A percentile compares a stretch with the other conserved stretches of the same genome.
phyloP scores from a whole-genome alignment of 306 rosid genomes.

The Prunus mira region DNA sequence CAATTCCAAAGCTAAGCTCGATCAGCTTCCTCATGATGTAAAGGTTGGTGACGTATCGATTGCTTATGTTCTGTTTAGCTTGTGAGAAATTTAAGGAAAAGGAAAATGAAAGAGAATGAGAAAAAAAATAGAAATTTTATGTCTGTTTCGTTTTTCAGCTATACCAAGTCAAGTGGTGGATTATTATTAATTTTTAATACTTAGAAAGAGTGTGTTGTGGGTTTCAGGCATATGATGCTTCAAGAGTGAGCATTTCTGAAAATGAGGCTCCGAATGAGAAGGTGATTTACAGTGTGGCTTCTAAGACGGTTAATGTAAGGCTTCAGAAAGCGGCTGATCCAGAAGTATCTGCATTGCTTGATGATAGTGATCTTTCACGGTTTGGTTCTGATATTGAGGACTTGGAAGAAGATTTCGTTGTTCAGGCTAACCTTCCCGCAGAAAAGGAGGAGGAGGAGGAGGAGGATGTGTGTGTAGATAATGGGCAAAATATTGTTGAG shows the following conservation, averaged over 20 bases:
- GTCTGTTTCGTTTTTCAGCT: background rate
- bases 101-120: background rate
- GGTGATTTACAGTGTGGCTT: constrained; percentile 51
- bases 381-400: constrained; percentile 88
- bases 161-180: background rate
- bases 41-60: constrained; percentile 44
- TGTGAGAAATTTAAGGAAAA: background rate
- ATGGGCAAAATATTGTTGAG: constrained; percentile 12
- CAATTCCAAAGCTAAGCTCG: constrained; percentile 67
- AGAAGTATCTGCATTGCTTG: constrained; percentile 79
- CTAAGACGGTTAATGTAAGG: constrained; percentile 55
- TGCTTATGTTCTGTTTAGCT: background rate
- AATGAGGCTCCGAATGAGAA: constrained; percentile 42
- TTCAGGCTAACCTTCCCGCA: constrained; percentile 57
- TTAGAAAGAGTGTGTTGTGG: constrained; percentile 3
- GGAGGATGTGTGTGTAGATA: constrained; percentile 13
- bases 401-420: constrained; percentile 89
- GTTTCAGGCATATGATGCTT: constrained; percentile 88
- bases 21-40: constrained; percentile 60
- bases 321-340: constrained; percentile 83
- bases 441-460: constrained; percentile 23
- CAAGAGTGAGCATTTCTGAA: constrained; percentile 51
- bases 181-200: background rate
- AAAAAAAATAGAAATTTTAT: background rate
- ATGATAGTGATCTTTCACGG: constrained; percentile 64